These are phyloP conservation scores for Crepidotus variabilis DNA, from an alignment of 768 basidiomycete genomes.

Conservation along the genomic window DNA sequence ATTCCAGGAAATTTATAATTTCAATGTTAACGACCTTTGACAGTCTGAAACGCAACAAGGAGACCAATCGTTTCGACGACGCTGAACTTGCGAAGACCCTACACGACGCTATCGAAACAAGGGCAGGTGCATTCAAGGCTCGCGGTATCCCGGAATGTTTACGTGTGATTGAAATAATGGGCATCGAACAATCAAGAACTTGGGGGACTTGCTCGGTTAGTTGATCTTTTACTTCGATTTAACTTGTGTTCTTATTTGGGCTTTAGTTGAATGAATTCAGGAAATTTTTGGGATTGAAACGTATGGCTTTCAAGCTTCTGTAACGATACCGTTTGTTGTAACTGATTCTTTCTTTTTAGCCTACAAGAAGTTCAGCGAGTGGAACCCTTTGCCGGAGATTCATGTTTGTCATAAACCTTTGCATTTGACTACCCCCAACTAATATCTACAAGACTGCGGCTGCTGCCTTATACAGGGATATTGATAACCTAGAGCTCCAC, in stretches of 20 bases:
- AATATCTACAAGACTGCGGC: slow-evolving; percentile 48
- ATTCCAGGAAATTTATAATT: background rate
- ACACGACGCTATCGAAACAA: slow-evolving; percentile 54
- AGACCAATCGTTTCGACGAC: slow-evolving; percentile 53
- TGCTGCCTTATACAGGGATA: slow-evolving; percentile 59
- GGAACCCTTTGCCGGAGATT: slow-evolving; percentile 63
- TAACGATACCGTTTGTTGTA: too few relatives aligned
- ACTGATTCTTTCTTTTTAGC: slow-evolving; percentile 32
- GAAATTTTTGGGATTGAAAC: slow-evolving; percentile 66
- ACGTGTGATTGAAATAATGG: slow-evolving; percentile 65
- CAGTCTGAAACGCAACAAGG: slow-evolving; percentile 44
- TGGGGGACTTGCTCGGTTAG: slow-evolving; percentile 75
- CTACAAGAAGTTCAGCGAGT: slow-evolving; percentile 61
- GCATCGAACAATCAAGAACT: slow-evolving; percentile 58
- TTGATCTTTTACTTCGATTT: slow-evolving; percentile 3
- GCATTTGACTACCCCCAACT: background rate
- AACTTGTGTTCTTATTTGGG: slow-evolving; percentile 3
- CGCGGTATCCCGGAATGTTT: slow-evolving; percentile 65
- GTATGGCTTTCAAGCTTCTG: slow-evolving; percentile 28
- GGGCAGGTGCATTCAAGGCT: slow-evolving; percentile 64
- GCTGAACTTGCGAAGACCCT: slow-evolving; percentile 59
- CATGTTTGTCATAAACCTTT: slow-evolving; percentile 32
- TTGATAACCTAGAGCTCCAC: slow-evolving; percentile 79
- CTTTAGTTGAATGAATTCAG: slow-evolving; percentile 66
- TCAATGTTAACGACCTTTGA: background rate